Percentiles rank a stretch among this genome's conserved stretches.
These are phyloP conservation scores for Daldinia childiae DNA, from an alignment of 495 filamentous ascomycete species.

Conservation along the genomic window DNA sequence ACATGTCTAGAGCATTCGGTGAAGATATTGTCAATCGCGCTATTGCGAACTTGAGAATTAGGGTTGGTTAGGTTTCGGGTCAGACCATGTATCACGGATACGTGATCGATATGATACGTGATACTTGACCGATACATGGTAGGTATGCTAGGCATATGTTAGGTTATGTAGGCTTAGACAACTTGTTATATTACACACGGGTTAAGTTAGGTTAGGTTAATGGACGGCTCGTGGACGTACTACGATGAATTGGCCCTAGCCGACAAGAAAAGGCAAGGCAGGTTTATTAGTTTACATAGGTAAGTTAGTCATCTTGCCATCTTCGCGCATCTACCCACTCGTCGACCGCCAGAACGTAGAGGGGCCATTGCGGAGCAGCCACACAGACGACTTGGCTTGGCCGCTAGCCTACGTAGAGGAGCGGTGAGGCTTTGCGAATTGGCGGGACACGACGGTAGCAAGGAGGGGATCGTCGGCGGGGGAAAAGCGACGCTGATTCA, in stretches of 20 bases:
- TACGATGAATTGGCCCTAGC: not conserved
- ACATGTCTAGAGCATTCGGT: slow-evolving; percentile 33
- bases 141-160: too few relatives aligned
- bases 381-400: slow-evolving; percentile 28
- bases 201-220: not conserved
- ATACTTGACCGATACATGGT: not conserved
- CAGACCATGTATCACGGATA: not conserved
- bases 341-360: slow-evolving; percentile 39
- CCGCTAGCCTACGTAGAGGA: slow-evolving; percentile 20
- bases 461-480: slow-evolving; percentile 15
- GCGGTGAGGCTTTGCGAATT: slow-evolving; percentile 39
- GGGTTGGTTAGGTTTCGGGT: slow-evolving; percentile 25
- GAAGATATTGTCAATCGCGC: slow-evolving; percentile 26
- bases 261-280: not conserved
- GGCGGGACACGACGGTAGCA: slow-evolving; percentile 28
- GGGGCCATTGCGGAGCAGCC: slow-evolving; percentile 28
- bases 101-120: not conserved
- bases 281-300: too few relatives aligned
- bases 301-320: slow-evolving; percentile 27
- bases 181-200: not conserved
- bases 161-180: not conserved
- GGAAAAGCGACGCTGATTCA: slow-evolving; percentile 33
- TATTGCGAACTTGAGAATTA: slow-evolving; percentile 6
- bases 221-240: not conserved
- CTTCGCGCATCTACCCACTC: slow-evolving; percentile 7